Evolutionary conservation across 805 yeast genomes (phyloP).

Genomic region (Pichia occidentalis): DNA sequence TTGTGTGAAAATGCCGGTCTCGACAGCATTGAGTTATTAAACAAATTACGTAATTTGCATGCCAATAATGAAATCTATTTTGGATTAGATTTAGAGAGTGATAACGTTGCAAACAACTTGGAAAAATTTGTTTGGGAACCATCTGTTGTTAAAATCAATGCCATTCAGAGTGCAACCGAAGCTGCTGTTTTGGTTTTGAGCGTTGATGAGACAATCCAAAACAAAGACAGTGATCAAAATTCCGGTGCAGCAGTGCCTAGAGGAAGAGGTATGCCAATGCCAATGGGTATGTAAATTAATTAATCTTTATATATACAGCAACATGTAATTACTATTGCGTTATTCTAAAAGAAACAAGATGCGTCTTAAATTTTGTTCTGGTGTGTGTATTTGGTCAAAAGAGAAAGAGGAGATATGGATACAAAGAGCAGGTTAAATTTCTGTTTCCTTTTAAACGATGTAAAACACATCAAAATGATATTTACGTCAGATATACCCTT

Average conservation of each 20-base stretch:
- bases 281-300: slow-evolving; percentile 13
- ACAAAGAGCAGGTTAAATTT: no score
- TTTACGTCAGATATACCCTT: no score
- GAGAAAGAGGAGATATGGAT: no score
- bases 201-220: slow-evolving; percentile 91
- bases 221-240: slow-evolving; percentile 53
- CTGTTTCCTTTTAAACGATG: no score
- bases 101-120: slow-evolving; percentile 76
- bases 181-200: slow-evolving; percentile 89
- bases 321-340: no score
- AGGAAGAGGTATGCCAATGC: slow-evolving; percentile 63
- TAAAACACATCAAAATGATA: no score
- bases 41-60: slow-evolving; percentile 86
- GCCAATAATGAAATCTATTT: slow-evolving; percentile 88
- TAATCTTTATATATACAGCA: neutral
- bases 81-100: slow-evolving; percentile 88
- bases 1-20: slow-evolving; percentile 98
- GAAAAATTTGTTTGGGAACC: slow-evolving; percentile 96
- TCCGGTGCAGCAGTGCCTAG: slow-evolving; percentile 31
- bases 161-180: slow-evolving; percentile 93
- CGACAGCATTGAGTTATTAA: slow-evolving; percentile 92
- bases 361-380: no score
- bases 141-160: slow-evolving; percentile 85
- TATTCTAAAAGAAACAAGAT: no score
- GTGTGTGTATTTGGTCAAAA: no score